These are phyloP conservation scores for Tanacetum coccineum DNA, from an alignment of 129 eudicot species.

Conservation along the genomic window DNA sequence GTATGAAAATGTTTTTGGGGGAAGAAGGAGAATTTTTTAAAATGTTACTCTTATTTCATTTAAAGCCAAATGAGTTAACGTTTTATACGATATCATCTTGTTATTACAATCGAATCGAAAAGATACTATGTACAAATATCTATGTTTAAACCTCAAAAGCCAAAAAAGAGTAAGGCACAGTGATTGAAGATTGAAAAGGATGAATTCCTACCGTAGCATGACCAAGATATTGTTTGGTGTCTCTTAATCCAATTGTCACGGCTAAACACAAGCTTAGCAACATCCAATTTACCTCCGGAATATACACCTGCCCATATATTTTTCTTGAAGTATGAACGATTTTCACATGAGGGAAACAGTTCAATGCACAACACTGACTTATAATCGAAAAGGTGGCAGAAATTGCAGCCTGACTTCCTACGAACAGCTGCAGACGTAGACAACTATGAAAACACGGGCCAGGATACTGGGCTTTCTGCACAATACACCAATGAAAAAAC, in stretches of 20 bases:
- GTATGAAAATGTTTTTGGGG: no score
- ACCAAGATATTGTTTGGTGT: slow-evolving; percentile 57
- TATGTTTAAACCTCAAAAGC: neutral
- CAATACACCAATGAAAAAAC: neutral
- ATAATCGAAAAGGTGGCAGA: slow-evolving; percentile 78
- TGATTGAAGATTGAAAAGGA: slow-evolving; percentile 3
- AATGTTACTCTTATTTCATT: no score
- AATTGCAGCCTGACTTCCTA: slow-evolving; percentile 80
- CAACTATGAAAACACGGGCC: slow-evolving; percentile 72
- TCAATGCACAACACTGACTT: slow-evolving; percentile 66
- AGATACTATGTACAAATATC: neutral
- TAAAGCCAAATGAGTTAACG: neutral
- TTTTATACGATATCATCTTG: neutral
- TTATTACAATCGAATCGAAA: neutral
- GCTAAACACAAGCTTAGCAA: slow-evolving; percentile 56
- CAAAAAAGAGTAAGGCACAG: neutral
- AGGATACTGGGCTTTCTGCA: slow-evolving; percentile 56
- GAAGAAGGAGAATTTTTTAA: no score
- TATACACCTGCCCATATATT: slow-evolving; percentile 69
- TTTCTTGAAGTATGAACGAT: slow-evolving; percentile 73
- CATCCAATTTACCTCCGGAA: slow-evolving; percentile 82
- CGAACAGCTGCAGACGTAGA: slow-evolving; percentile 61
- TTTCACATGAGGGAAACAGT: slow-evolving; percentile 69
- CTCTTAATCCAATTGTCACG: slow-evolving; percentile 64
- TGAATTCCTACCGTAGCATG: slow-evolving; percentile 78